Percentiles rank a stretch among this genome's conserved stretches.
Evolutionary conservation across 306 rosid genomes (phyloP).

Genomic region (Mimosa pudica): DNA sequence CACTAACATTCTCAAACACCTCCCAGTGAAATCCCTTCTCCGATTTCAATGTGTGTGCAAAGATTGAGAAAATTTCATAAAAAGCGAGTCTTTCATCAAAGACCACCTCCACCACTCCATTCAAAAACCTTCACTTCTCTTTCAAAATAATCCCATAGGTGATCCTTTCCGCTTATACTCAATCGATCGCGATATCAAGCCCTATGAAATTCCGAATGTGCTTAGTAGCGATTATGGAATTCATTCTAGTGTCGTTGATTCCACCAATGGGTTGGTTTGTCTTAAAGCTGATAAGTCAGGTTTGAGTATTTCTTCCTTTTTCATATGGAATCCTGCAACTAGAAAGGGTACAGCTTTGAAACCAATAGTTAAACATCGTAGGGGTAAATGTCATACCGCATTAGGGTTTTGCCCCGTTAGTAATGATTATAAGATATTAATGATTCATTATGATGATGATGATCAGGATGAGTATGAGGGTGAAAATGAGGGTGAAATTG

Average conservation of each 20-base stretch:
- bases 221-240: background rate
- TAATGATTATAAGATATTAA: background rate
- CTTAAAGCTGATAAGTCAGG: background rate
- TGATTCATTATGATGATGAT: too few species aligned
- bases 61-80: background rate
- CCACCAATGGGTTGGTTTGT: background rate
- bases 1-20: background rate
- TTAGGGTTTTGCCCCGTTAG: background rate
- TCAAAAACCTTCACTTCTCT: background rate
- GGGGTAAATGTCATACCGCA: background rate
- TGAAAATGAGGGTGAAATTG: too few species aligned
- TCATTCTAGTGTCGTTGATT: background rate
- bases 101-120: background rate
- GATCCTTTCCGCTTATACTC: background rate
- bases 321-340: background rate
- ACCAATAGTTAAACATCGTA: too few species aligned
- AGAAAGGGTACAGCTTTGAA: background rate
- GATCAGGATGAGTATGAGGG: too few species aligned
- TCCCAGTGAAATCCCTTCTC: background rate
- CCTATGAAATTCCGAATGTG: background rate
- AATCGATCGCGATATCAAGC: background rate
- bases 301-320: background rate
- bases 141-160: fast-evolving
- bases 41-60: background rate
- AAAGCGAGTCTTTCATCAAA: background rate